Percentiles rank a stretch among this genome's conserved stretches.
phyloP scores from a whole-genome alignment of 345 rosid genomes.

The Eutrema yunnanense region DNA sequence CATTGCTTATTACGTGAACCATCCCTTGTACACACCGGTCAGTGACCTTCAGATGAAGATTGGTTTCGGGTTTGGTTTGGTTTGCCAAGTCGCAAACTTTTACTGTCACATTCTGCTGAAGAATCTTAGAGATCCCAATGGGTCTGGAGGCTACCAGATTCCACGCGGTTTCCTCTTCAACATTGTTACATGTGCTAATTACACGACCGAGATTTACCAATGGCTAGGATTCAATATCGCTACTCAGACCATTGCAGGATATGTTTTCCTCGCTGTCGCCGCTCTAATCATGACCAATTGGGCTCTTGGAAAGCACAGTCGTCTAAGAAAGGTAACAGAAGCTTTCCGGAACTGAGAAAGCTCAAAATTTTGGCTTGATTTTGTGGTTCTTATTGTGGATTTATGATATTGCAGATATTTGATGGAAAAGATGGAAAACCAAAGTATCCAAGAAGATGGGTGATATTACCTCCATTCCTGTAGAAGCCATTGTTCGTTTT shows the following conservation, averaged over 20 bases:
- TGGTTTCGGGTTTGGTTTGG: constrained; percentile 78
- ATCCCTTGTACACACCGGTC: constrained; percentile 90
- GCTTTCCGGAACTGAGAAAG: background rate
- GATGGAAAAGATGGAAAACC: constrained; percentile 94
- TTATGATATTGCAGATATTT: constrained; percentile 50
- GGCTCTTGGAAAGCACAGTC: constrained; percentile 95
- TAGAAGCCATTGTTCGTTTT: constrained; percentile 36
- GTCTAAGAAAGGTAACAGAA: constrained; percentile 78
- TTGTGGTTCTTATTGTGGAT: background rate
- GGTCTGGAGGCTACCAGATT: constrained; percentile 86
- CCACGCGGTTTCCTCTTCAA: constrained; percentile 91
- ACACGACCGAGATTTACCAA: constrained; percentile 94
- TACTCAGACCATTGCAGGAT: constrained; percentile 90
- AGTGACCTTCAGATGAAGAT: constrained; percentile 89
- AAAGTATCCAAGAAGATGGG: constrained; percentile 89
- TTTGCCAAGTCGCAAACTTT: constrained; percentile 77
- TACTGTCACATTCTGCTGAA: constrained; percentile 84
- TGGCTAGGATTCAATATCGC: constrained; percentile 98
- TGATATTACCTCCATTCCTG: constrained; percentile 88
- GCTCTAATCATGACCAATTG: constrained; percentile 87
- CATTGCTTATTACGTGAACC: constrained; percentile 91
- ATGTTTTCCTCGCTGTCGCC: constrained; percentile 75
- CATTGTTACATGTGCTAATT: constrained; percentile 94
- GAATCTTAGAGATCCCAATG: constrained; percentile 67
- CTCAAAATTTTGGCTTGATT: background rate